Conservation (phyloP, 805 yeast genomes). For the Wickerhamomyces xylosicus region DNA sequence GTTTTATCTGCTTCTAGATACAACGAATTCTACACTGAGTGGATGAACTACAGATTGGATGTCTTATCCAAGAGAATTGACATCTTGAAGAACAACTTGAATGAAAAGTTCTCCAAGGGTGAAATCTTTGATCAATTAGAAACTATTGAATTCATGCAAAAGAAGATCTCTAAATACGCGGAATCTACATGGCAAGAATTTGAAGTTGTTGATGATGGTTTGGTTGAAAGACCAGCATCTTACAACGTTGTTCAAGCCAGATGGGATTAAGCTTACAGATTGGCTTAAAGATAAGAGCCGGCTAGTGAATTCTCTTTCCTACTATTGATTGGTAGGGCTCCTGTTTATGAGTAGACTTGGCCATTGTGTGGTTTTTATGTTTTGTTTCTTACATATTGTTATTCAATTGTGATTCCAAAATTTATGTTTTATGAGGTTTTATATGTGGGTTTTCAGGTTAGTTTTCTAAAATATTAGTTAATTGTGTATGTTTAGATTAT, state of each 20-base stretch:
- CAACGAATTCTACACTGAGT: conserved; percentile 29
- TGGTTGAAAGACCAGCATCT: conserved; percentile 16
- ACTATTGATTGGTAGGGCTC: too few species aligned
- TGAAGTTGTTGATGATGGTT: conserved; percentile 23
- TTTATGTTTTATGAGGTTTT: too few species aligned
- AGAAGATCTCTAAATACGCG: conserved; percentile 19
- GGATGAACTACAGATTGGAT: conserved; percentile 28
- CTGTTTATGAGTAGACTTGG: too few species aligned
- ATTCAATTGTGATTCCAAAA: too few species aligned
- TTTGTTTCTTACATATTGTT: too few species aligned
- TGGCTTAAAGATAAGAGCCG: too few species aligned
- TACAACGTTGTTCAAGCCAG: conserved; percentile 13
- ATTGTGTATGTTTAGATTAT: too few species aligned
- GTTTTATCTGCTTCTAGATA: conserved; percentile 25
- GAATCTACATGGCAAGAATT: conserved; percentile 25
- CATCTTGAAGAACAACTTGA: conserved; percentile 17
- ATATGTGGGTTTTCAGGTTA: too few species aligned
- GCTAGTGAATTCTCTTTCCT: too few species aligned
- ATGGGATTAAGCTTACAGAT: conserved; percentile 8
- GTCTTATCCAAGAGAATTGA: conserved; percentile 23
- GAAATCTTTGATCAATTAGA: conserved; percentile 26
- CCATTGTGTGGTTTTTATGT: too few species aligned
- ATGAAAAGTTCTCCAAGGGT: conserved; percentile 15
- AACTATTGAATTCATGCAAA: conserved; percentile 21
- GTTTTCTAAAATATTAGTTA: too few species aligned